Percentiles rank a stretch among this genome's conserved stretches.
These are phyloP conservation scores for Chrysoporthe puriensis DNA, from an alignment of 2,329 filamentous ascomycete species.

Conservation along the genomic window DNA sequence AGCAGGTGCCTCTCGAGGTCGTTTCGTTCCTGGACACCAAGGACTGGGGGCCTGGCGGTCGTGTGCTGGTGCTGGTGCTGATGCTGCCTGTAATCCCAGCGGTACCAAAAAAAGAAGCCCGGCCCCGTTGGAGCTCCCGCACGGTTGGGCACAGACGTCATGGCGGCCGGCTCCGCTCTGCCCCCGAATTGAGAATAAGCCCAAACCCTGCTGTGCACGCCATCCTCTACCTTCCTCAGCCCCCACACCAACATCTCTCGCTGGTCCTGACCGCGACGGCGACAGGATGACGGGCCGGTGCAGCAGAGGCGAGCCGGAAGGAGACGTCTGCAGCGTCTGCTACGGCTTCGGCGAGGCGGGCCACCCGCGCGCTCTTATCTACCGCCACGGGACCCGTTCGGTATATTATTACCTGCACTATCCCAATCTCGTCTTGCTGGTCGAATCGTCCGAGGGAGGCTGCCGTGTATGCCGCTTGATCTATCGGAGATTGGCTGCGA, in stretches of 20 bases:
- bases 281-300: no score
- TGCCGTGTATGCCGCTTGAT: no score
- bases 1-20: not conserved
- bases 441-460: no score
- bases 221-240: not conserved
- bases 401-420: no score
- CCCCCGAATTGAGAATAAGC: not conserved
- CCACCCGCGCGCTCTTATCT: no score
- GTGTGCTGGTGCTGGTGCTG: not conserved
- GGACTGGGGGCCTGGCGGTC: not conserved
- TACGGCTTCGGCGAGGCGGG: no score
- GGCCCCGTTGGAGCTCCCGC: conserved; percentile 2
- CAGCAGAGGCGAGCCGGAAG: no score
- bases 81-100: not conserved
- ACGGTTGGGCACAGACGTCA: conserved; percentile 12
- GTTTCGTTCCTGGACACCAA: not conserved
- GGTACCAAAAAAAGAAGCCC: conserved; percentile 10
- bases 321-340: no score
- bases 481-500: no score
- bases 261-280: no score
- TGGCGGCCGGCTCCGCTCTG: not conserved
- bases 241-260: not conserved
- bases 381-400: no score
- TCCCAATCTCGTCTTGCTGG: no score
- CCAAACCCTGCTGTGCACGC: conserved; percentile 2